phyloP scores from a whole-genome alignment of 768 basidiomycete genomes.

The Dentipellis sp. region DNA sequence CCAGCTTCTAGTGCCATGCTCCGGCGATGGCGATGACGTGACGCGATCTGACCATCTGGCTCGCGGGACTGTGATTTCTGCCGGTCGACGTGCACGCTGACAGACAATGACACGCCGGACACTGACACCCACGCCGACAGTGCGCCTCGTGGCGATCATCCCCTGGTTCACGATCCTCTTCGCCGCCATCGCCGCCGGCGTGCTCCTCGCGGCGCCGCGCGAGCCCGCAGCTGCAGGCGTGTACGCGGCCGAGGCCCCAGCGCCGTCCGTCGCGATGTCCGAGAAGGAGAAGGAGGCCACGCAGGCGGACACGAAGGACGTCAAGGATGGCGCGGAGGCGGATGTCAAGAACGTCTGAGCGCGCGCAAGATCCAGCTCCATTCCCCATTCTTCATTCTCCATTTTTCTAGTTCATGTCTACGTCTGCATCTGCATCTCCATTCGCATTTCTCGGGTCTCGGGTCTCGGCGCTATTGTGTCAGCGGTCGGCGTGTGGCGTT shows the following conservation, averaged over 20 bases:
- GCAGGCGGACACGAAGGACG: background rate
- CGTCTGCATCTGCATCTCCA: too few species aligned
- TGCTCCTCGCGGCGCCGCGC: conserved; percentile 25
- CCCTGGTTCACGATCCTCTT: conserved; percentile 45
- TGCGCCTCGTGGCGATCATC: conserved; percentile 38
- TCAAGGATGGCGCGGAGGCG: background rate
- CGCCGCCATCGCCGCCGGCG: conserved; percentile 25
- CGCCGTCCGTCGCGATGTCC: background rate
- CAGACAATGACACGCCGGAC: background rate
- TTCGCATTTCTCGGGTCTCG: too few species aligned
- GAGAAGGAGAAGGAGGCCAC: background rate
- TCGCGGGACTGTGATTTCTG: background rate
- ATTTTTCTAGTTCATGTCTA: too few species aligned
- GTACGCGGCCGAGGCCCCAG: background rate
- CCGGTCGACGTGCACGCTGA: background rate
- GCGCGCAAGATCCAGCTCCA: too few species aligned
- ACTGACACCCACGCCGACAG: conserved; percentile 20
- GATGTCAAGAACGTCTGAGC: too few species aligned
- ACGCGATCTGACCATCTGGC: background rate
- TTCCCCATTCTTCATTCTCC: too few species aligned
- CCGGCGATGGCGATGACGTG: too few species aligned
- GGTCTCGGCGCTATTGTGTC: too few species aligned
- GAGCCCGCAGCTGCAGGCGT: background rate
- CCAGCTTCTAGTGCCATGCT: background rate
- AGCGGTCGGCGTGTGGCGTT: too few species aligned